Percentiles rank a stretch among this genome's conserved stretches.
These are phyloP conservation scores for Dendrobium nobile DNA, from an alignment of 106 monocot genomes.

Conservation along the genomic window DNA sequence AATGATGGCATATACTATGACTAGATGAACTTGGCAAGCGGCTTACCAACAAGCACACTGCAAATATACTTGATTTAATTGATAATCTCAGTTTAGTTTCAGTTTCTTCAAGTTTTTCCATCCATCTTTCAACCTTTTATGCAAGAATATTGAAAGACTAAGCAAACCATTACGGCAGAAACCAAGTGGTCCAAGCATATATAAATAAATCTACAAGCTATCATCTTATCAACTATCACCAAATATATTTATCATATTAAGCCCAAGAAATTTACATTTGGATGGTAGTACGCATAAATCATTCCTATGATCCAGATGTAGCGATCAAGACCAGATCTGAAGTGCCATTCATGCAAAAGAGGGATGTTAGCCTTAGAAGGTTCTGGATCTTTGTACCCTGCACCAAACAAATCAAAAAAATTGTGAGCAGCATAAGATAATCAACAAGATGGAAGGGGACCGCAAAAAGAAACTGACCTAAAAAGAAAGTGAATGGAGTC, in stretches of 20 bases:
- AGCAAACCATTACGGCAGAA: neutral
- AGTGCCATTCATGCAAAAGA: conserved; percentile 93
- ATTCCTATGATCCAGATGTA: conserved; percentile 99
- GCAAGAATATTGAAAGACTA: neutral
- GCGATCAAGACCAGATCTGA: conserved; percentile 94
- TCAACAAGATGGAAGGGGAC: neutral
- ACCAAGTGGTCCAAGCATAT: neutral
- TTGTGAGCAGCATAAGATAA: neutral
- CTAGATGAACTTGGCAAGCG: neutral
- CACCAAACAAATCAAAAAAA: neutral
- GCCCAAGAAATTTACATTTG: conserved; percentile 48
- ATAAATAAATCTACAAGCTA: neutral
- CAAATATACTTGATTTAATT: conserved; percentile 50
- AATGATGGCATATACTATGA: neutral
- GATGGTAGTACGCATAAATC: conserved; percentile 98
- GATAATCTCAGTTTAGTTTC: conserved; percentile 55
- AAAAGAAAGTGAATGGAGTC: conserved; percentile 79
- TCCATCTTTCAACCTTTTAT: conserved; percentile 80
- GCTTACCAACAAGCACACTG: conserved; percentile 62
- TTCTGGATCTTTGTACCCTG: conserved; percentile 92
- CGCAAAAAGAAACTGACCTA: conserved; percentile 49
- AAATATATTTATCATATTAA: neutral
- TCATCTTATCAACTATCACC: neutral
- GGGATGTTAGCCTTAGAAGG: conserved; percentile 62
- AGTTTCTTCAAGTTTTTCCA: conserved; percentile 88